Evolutionary conservation across 257 asterid species (phyloP).

Genomic region (Leptodermis oblonga): DNA sequence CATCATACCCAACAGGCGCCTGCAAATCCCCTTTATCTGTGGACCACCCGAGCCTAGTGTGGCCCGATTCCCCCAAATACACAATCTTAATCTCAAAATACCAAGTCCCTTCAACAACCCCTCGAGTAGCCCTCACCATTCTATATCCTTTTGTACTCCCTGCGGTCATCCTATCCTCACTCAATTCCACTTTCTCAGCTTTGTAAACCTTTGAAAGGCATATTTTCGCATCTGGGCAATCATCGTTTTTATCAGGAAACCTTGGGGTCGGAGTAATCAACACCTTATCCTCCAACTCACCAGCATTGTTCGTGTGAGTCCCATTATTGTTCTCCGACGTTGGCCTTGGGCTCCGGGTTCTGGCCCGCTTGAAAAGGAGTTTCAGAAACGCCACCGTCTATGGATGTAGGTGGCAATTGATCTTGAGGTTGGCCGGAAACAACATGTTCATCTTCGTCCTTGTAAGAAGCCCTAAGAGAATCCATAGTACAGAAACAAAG

Average conservation of each 20-base stretch:
- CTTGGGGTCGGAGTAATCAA: slow-evolving; percentile 66
- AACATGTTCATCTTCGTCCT: slow-evolving; percentile 23
- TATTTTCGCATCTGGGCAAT: slow-evolving; percentile 47
- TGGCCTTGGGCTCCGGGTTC: slow-evolving; percentile 47
- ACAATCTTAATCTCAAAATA: slow-evolving; percentile 81
- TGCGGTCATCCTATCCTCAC: slow-evolving; percentile 87
- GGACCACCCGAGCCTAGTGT: slow-evolving; percentile 91
- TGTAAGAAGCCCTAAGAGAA: slow-evolving; percentile 49
- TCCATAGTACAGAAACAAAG: slow-evolving; percentile 34
- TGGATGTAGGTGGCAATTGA: not conserved
- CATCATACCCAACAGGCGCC: slow-evolving; percentile 97
- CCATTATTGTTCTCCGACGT: slow-evolving; percentile 21
- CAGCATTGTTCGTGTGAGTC: slow-evolving; percentile 29
- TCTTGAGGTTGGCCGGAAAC: slow-evolving; percentile 22
- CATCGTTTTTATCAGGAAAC: slow-evolving; percentile 83
- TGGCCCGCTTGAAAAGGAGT: slow-evolving; percentile 21
- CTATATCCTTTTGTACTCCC: slow-evolving; percentile 94
- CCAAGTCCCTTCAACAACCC: slow-evolving; percentile 91
- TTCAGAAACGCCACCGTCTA: slow-evolving; percentile 1
- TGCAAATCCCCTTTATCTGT: slow-evolving; percentile 96
- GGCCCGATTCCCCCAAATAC: slow-evolving; percentile 90
- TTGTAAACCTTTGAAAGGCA: slow-evolving; percentile 85
- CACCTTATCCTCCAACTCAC: slow-evolving; percentile 55
- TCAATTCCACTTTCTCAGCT: slow-evolving; percentile 88
- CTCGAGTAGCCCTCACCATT: slow-evolving; percentile 95